A percentile compares a stretch with the other conserved stretches of the same genome.
phyloP scores from a whole-genome alignment of 257 asterid genomes.

The Fraxinus anomala region DNA sequence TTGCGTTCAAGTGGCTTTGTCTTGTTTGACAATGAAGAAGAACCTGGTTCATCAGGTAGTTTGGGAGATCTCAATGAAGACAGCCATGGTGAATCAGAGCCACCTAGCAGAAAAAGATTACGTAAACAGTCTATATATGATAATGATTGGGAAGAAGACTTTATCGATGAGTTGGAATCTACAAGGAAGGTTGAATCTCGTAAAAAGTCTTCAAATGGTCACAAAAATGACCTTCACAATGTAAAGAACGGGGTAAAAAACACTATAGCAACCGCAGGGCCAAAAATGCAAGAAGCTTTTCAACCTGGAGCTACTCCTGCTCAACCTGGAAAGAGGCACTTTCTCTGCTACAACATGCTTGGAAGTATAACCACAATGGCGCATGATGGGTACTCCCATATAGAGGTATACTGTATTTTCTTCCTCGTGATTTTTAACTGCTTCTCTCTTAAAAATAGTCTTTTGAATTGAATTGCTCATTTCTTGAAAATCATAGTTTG shows the following conservation, averaged over 20 bases:
- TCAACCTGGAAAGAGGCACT: conserved; percentile 83
- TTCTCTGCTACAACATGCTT: conserved; percentile 89
- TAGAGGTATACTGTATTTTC: conserved; percentile 60
- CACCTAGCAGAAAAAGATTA: conserved; percentile 65
- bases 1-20: conserved; percentile 64
- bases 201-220: conserved; percentile 52
- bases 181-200: conserved; percentile 57
- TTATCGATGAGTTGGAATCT: conserved; percentile 50
- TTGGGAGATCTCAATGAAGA: conserved; percentile 80
- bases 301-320: conserved; percentile 92
- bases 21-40: conserved; percentile 74
- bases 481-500: conserved; percentile 21
- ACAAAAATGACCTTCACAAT: conserved; percentile 38
- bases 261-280: conserved; percentile 38
- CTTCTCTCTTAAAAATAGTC: conserved; percentile 4
- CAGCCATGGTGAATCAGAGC: conserved; percentile 62
- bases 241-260: conserved; percentile 47
- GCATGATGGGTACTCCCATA: conserved; percentile 90
- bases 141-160: conserved; percentile 68
- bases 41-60: conserved; percentile 68
- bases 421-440: conserved; percentile 14
- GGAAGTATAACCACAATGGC: conserved; percentile 92
- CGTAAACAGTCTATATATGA: conserved; percentile 49
- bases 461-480: not conserved
- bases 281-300: conserved; percentile 81